Percentiles rank a stretch among this genome's conserved stretches.
Conservation (phyloP, 768 basidiomycete species). For the Xanthoconium stramineum region DNA sequence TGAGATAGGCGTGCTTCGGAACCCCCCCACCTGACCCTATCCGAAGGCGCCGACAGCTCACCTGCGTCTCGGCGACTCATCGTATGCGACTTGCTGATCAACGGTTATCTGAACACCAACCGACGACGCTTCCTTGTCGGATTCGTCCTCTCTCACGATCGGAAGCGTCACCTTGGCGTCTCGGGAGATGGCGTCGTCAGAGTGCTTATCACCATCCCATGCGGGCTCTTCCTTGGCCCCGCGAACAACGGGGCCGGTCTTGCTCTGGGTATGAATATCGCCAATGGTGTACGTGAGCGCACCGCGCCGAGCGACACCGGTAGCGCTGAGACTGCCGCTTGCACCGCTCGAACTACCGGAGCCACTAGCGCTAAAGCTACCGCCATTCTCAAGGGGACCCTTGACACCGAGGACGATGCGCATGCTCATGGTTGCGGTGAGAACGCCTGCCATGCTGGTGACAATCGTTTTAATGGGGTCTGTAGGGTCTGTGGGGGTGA, state of each 20-base stretch:
- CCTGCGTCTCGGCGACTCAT: conserved; percentile 24
- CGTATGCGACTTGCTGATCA: conserved; percentile 54
- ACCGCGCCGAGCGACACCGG: conserved; percentile 22
- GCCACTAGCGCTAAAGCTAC: conserved; percentile 60
- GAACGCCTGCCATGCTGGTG: conserved; percentile 81
- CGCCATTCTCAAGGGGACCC: conserved; percentile 69
- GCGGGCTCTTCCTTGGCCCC: conserved; percentile 37
- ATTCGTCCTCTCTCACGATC: conserved; percentile 31
- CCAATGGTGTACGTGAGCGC: conserved; percentile 39
- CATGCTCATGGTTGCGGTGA: conserved; percentile 85
- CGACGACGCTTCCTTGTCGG: conserved; percentile 16
- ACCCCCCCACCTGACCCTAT: neutral
- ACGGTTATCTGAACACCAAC: conserved; percentile 60
- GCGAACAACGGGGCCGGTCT: conserved; percentile 45
- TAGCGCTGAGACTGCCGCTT: conserved; percentile 37
- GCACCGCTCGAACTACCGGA: conserved; percentile 45
- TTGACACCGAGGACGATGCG: conserved; percentile 83
- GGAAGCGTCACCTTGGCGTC: conserved; percentile 36
- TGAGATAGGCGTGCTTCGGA: neutral
- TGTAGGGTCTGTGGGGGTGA: conserved; percentile 52
- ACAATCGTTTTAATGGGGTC: conserved; percentile 83
- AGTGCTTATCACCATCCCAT: conserved; percentile 38
- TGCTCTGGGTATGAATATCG: conserved; percentile 50
- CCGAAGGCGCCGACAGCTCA: neutral
- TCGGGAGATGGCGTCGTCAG: conserved; percentile 36